Evolutionary conservation across 768 basidiomycete genomes (phyloP), one percentile per base, ranked within the genome.

Genomic region (Roridomyces roridus): DNA sequence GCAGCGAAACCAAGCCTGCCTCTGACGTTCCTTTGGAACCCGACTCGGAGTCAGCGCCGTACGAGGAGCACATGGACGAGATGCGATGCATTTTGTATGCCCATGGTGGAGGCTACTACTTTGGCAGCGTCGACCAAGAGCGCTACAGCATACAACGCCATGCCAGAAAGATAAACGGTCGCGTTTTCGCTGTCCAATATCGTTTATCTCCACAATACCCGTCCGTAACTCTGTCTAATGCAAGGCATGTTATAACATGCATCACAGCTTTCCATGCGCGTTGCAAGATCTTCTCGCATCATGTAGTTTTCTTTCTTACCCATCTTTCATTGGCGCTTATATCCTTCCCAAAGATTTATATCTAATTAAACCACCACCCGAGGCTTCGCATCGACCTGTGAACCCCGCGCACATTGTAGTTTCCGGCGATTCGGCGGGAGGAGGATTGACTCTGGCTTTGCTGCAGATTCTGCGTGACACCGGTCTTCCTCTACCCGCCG

Each of bases 191-290:
- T 55, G 79, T 92, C 50, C 89, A 90, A 60, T 92, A 92, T 66
- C 83, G 90, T 35, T 83, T 96, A n/a, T 91, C 96, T 14, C 96
- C 96, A 0, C 96, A 98, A 72, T 98, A 96, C 65, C 96, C 96
- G 31, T 34, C 3, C 31, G 31, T 34, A 11, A n/a, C 31, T 34
- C 15, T 34, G 11, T 34, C 31, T 34, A 11, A 15, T 34, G 31
- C 31, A 3, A 2, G 31, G 31, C 31, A 34, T 10, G 31, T 11
- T 11, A 10, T 34, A 34, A 34, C 15, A 11, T 8, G 10, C 31
- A 3, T 15, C 31, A 34, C 31, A 34, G 31, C 1, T 98, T 97
- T 69, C 96, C 96, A 14, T 94, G 92, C 62, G 92, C 89, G 1
- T 73, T 98, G 7, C 95, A 97, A 65, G 96, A 98, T 70, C 76